phyloP scores from a whole-genome alignment of 2,329 filamentous ascomycete genomes.

The Cladosporium sp. region DNA sequence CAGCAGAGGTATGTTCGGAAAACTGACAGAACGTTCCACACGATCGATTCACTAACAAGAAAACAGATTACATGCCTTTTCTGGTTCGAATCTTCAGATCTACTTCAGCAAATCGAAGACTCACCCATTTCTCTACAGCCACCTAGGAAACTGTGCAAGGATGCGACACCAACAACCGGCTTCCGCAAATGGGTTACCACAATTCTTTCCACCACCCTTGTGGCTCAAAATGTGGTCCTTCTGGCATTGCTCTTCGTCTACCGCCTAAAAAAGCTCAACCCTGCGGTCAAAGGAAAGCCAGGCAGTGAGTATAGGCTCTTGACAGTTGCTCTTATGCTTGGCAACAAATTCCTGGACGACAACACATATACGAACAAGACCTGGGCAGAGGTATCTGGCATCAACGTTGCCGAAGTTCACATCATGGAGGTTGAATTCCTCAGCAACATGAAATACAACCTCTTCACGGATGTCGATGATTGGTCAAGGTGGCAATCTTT shows the following conservation, averaged over 20 bases:
- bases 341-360: slow-evolving; percentile 97
- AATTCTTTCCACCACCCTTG: slow-evolving; percentile 88
- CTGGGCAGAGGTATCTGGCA: slow-evolving; percentile 95
- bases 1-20: slow-evolving; percentile 62
- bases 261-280: slow-evolving; percentile 84
- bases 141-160: slow-evolving; percentile 56
- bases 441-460: slow-evolving; percentile 94
- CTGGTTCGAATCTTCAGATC: slow-evolving; percentile 90
- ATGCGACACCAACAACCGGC: slow-evolving; percentile 71
- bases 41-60: slow-evolving; percentile 8
- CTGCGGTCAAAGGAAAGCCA: slow-evolving; percentile 80
- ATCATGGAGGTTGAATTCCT: slow-evolving; percentile 99
- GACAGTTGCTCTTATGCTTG: slow-evolving; percentile 94
- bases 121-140: slow-evolving; percentile 19
- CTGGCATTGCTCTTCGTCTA: slow-evolving; percentile 90
- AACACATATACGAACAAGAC: slow-evolving; percentile 99
- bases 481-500: slow-evolving; percentile 87
- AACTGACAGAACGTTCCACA: background rate
- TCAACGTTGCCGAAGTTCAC: slow-evolving; percentile 90
- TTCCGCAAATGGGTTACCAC: slow-evolving; percentile 93
- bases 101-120: slow-evolving; percentile 69
- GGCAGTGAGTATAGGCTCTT: slow-evolving; percentile 91
- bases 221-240: slow-evolving; percentile 91
- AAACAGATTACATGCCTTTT: slow-evolving; percentile 86
- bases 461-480: slow-evolving; percentile 78